These are phyloP conservation scores for Kluyveromyces sp. DNA, from an alignment of 1,139 yeast species.

Conservation along the genomic window DNA sequence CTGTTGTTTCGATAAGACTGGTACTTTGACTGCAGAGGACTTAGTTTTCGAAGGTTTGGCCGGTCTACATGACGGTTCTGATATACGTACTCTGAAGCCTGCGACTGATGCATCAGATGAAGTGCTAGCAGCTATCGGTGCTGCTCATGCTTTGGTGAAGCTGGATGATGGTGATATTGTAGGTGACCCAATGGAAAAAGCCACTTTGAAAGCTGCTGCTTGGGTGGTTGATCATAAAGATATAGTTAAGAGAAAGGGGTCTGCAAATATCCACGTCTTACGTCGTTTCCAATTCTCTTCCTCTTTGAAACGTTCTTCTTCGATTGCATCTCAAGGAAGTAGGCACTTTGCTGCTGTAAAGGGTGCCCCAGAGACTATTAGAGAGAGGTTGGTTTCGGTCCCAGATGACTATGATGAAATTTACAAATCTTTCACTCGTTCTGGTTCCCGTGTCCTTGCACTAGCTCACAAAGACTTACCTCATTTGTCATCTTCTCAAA, in stretches of 20 bases:
- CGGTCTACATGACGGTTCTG: constrained; percentile 50
- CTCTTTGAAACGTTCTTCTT: constrained; percentile 89
- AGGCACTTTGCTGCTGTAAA: constrained; percentile 79
- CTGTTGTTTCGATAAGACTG: constrained; percentile 97
- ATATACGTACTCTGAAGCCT: constrained; percentile 50
- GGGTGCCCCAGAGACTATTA: constrained; percentile 99
- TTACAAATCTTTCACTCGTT: constrained; percentile 84
- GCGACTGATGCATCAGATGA: constrained; percentile 58
- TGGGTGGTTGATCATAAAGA: constrained; percentile 82
- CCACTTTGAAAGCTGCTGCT: constrained; percentile 78
- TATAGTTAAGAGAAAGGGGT: constrained; percentile 40
- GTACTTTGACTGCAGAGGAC: constrained; percentile 96
- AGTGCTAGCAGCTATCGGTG: constrained; percentile 73
- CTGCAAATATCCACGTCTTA: constrained; percentile 59
- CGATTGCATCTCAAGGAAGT: constrained; percentile 61
- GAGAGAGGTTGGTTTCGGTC: constrained; percentile 60
- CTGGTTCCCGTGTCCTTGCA: constrained; percentile 95
- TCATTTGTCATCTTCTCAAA: constrained; percentile 43
- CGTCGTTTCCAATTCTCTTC: constrained; percentile 98
- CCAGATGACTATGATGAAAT: constrained; percentile 81
- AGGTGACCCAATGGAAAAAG: constrained; percentile 99
- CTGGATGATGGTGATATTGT: constrained; percentile 95
- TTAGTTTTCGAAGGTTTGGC: constrained; percentile 94
- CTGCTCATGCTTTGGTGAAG: constrained; percentile 92
- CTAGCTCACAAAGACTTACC: constrained; percentile 76